Conservation (phyloP, 2,329 filamentous ascomycete genomes). For the Colletotrichum echinochloae region DNA sequence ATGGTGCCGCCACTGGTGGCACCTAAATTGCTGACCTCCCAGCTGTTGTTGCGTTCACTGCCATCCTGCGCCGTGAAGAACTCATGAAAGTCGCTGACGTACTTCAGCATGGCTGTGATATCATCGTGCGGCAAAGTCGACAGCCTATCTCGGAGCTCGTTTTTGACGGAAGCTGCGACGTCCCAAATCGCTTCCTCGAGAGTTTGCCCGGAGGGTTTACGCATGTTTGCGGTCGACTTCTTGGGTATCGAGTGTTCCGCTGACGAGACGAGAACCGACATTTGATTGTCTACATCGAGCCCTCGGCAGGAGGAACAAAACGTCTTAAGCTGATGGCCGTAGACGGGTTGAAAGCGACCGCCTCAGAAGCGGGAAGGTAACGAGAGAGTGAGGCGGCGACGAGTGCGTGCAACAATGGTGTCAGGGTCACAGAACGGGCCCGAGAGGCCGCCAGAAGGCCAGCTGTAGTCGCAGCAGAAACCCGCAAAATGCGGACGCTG, state of each 20-base stretch:
- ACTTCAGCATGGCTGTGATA: constrained; percentile 54
- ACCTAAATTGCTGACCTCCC: constrained; percentile 67
- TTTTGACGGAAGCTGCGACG: constrained; percentile 51
- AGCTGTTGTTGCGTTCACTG: constrained; percentile 55
- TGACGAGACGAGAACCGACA: constrained; percentile 57
- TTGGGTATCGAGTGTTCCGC: constrained; percentile 49
- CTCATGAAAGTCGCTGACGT: constrained; percentile 57
- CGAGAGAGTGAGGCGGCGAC: constrained; percentile 55
- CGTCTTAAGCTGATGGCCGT: constrained; percentile 61
- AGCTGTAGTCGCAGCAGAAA: constrained; percentile 47
- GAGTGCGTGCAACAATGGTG: constrained; percentile 61
- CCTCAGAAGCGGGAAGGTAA: constrained; percentile 50
- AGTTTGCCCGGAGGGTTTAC: constrained; percentile 39
- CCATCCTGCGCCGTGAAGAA: constrained; percentile 59
- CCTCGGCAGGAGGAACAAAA: constrained; percentile 46
- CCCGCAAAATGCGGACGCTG: constrained; percentile 52
- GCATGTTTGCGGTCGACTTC: constrained; percentile 45
- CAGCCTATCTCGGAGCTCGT: constrained; percentile 50
- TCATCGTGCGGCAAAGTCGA: constrained; percentile 57
- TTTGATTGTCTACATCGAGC: constrained; percentile 47
- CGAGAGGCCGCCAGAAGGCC: constrained; percentile 55
- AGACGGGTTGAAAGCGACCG: constrained; percentile 50
- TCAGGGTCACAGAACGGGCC: constrained; percentile 58
- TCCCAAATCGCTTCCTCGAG: constrained; percentile 56
- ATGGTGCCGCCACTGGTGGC: constrained; percentile 46